Conservation (phyloP, 495 filamentous ascomycete species). For the Glarea lozoyensis region DNA sequence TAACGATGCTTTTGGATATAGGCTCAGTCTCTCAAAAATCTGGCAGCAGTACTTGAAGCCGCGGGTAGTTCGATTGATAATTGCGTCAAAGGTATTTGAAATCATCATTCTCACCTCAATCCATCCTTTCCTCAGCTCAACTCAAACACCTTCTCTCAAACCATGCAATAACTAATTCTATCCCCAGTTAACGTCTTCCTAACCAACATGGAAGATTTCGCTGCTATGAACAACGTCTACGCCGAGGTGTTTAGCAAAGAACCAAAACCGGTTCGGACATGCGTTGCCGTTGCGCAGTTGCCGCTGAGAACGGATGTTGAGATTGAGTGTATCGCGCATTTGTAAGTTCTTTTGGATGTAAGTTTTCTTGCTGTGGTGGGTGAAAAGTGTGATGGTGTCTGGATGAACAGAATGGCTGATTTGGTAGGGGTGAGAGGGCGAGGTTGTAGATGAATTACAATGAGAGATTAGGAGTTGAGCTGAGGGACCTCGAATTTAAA, state of each 20-base stretch:
- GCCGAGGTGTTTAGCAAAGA: conserved; percentile 45
- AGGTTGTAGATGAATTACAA: no score
- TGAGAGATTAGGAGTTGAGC: no score
- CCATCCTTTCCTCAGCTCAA: no score
- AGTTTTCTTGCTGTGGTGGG: background rate
- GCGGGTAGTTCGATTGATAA: conserved; percentile 44
- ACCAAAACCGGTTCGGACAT: conserved; percentile 53
- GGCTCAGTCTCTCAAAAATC: conserved; percentile 48
- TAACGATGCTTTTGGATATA: no score
- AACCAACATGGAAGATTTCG: conserved; percentile 57
- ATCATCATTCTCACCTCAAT: no score
- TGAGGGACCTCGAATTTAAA: no score
- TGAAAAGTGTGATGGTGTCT: no score
- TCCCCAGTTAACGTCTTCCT: conserved; percentile 63
- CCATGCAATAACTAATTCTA: no score
- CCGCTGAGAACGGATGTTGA: conserved; percentile 61
- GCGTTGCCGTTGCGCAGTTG: conserved; percentile 58
- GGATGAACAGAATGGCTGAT: no score
- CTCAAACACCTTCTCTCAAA: no score
- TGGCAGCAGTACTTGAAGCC: conserved; percentile 26
- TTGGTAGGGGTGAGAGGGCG: no score
- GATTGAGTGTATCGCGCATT: conserved; percentile 58
- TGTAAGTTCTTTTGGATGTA: conserved; percentile 15
- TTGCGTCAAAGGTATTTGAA: conserved; percentile 57
- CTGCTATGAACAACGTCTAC: conserved; percentile 53